Evolutionary conservation across 768 basidiomycete species (phyloP).

Genomic region (Antrodiella citrinella): DNA sequence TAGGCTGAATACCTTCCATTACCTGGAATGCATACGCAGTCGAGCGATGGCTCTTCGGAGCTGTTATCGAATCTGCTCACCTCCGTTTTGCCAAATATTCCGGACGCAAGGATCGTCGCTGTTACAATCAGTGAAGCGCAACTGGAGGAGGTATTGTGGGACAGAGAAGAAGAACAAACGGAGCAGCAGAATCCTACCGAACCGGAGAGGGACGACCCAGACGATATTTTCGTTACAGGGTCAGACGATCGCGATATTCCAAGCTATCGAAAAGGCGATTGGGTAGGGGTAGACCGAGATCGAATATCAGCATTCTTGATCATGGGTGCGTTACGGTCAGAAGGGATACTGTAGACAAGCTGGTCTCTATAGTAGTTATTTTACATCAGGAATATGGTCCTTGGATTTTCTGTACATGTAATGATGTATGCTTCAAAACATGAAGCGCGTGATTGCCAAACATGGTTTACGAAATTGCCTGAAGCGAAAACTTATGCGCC

Average conservation of each 20-base stretch:
- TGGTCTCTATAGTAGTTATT: too few relatives aligned
- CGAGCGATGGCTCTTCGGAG: slow-evolving; percentile 61
- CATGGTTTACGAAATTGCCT: too few relatives aligned
- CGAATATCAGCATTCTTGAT: slow-evolving; percentile 73
- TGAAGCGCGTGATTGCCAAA: too few relatives aligned
- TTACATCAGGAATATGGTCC: too few relatives aligned
- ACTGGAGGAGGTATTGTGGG: slow-evolving; percentile 78
- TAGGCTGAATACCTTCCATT: slow-evolving; percentile 82
- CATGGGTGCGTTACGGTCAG: slow-evolving; percentile 65
- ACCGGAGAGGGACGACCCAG: slow-evolving; percentile 18
- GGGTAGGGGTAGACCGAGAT: slow-evolving; percentile 74
- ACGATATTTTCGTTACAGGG: slow-evolving; percentile 47
- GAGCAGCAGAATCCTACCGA: slow-evolving; percentile 16
- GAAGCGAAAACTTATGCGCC: too few relatives aligned
- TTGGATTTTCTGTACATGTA: too few relatives aligned
- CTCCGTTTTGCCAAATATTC: slow-evolving; percentile 65
- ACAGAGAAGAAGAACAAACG: slow-evolving; percentile 54
- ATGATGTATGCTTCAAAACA: too few relatives aligned
- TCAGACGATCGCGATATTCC: slow-evolving; percentile 40
- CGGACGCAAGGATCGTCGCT: slow-evolving; percentile 66
- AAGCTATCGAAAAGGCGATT: slow-evolving; percentile 49
- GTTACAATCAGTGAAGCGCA: slow-evolving; percentile 71
- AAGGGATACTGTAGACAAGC: slow-evolving; percentile 60
- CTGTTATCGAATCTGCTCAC: slow-evolving; percentile 68
- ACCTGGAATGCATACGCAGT: slow-evolving; percentile 55